Conservation (phyloP, 768 basidiomycete genomes). For the Rubroboletus pulcherrimus region DNA sequence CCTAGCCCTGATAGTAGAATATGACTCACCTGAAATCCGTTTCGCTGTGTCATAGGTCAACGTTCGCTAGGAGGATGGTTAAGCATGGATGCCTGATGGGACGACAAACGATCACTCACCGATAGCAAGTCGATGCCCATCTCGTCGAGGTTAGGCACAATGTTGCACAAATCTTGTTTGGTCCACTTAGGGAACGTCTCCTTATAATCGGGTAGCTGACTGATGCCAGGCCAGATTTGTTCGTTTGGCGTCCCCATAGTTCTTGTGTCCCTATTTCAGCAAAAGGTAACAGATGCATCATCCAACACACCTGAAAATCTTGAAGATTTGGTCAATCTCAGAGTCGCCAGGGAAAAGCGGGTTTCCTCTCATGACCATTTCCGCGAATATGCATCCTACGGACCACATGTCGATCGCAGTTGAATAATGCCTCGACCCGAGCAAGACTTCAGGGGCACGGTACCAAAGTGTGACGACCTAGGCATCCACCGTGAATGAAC, state of each 20-base stretch:
- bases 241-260: constrained; percentile 94
- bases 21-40: constrained; percentile 78
- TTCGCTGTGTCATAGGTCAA: constrained; percentile 87
- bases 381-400: constrained; percentile 98
- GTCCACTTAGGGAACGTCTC: constrained; percentile 96
- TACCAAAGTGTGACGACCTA: constrained; percentile 99
- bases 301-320: constrained; percentile 81
- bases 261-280: constrained; percentile 39
- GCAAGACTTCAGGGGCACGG: constrained; percentile 93
- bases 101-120: constrained; percentile 36
- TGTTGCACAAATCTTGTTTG: constrained; percentile 61
- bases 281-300: neutral
- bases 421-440: constrained; percentile 93
- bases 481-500: constrained; percentile 8
- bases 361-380: constrained; percentile 93
- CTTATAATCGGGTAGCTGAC: constrained; percentile 90
- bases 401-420: constrained; percentile 99
- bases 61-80: constrained; percentile 42
- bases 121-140: constrained; percentile 77
- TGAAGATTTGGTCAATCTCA: constrained; percentile 99
- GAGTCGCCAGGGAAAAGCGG: constrained; percentile 98
- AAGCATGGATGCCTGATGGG: neutral
- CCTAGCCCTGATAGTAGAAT: neutral
- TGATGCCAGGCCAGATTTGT: constrained; percentile 88
- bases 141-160: constrained; percentile 69